A percentile compares a stretch with the other conserved stretches of the same genome.
Evolutionary conservation across 176 grass and related monocot species (phyloP).

Genomic region (Alopecurus myosuroides): DNA sequence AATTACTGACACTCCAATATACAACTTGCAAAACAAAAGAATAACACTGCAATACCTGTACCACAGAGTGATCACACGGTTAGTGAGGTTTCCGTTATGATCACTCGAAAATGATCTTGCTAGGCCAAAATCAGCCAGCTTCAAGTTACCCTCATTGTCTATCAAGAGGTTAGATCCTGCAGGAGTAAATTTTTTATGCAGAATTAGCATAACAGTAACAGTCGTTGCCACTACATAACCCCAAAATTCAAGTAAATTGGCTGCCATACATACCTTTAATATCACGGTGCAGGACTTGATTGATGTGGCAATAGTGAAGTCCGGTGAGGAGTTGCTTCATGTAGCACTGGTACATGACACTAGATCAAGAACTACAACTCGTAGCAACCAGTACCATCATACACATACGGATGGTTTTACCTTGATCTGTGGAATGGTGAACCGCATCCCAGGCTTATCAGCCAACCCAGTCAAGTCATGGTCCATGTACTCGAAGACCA

Average conservation of each 20-base stretch:
- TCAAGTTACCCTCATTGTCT: slow-evolving; percentile 96
- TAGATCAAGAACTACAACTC: slow-evolving; percentile 16
- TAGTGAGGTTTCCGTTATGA: slow-evolving; percentile 86
- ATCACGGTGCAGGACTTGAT: slow-evolving; percentile 95
- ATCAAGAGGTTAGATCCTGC: slow-evolving; percentile 91
- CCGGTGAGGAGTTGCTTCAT: slow-evolving; percentile 97
- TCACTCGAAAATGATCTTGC: slow-evolving; percentile 85
- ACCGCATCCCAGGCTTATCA: slow-evolving; percentile 75
- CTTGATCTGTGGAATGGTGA: slow-evolving; percentile 83
- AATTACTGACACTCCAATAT: neutral
- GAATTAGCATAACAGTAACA: neutral
- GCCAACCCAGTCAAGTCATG: slow-evolving; percentile 84
- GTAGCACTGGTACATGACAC: slow-evolving; percentile 50
- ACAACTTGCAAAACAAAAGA: slow-evolving; percentile 5
- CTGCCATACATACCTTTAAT: slow-evolving; percentile 66
- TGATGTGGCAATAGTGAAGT: slow-evolving; percentile 89
- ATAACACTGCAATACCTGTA: slow-evolving; percentile 57
- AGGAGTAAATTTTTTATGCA: neutral
- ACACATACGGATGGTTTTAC: slow-evolving; percentile 47
- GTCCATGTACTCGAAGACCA: slow-evolving; percentile 91
- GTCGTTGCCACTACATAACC: neutral
- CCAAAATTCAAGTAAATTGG: neutral
- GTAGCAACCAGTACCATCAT: slow-evolving; percentile 26
- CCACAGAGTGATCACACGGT: slow-evolving; percentile 94
- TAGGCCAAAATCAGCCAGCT: slow-evolving; percentile 94